These are phyloP conservation scores for Phaseolus coccineus DNA, from an alignment of 331 rosid species.

Conservation along the genomic window DNA sequence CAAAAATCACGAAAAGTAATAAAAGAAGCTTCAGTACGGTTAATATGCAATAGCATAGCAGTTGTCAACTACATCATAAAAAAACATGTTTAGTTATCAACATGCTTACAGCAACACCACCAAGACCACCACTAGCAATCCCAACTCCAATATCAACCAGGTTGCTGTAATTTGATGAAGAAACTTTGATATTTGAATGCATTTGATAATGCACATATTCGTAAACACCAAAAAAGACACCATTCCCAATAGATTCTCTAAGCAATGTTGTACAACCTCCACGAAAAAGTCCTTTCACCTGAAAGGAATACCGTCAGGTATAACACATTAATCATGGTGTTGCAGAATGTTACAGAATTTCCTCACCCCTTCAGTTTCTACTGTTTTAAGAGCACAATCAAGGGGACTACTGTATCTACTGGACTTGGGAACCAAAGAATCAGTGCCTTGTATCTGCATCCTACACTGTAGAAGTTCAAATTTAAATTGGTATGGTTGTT, in stretches of 20 bases:
- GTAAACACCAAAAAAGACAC: constrained; percentile 69
- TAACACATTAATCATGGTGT: constrained; percentile 42
- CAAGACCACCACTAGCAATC: constrained; percentile 70
- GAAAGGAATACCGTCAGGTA: constrained; percentile 57
- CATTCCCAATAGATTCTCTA: constrained; percentile 80
- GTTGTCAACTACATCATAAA: constrained; percentile 16
- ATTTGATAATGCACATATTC: constrained; percentile 79
- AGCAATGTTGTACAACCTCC: constrained; percentile 77
- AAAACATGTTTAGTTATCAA: constrained; percentile 37
- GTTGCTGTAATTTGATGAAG: constrained; percentile 60
- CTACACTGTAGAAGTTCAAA: constrained; percentile 81
- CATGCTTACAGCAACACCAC: constrained; percentile 88
- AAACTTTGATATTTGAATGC: constrained; percentile 66
- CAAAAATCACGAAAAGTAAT: constrained; percentile 3
- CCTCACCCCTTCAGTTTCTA: constrained; percentile 85
- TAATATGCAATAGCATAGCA: background rate
- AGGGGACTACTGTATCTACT: constrained; percentile 78
- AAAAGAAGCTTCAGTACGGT: constrained; percentile 17
- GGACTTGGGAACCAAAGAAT: constrained; percentile 70
- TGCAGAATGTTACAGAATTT: constrained; percentile 43
- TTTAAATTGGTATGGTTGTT: constrained; percentile 48
- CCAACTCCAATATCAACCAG: constrained; percentile 86
- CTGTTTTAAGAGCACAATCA: constrained; percentile 72
- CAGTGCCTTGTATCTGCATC: constrained; percentile 98
- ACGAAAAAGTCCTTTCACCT: constrained; percentile 82